Base-by-base conservation (phyloP, 192 early-diverging fungal species). In the Mortierella antarctica region DNA sequence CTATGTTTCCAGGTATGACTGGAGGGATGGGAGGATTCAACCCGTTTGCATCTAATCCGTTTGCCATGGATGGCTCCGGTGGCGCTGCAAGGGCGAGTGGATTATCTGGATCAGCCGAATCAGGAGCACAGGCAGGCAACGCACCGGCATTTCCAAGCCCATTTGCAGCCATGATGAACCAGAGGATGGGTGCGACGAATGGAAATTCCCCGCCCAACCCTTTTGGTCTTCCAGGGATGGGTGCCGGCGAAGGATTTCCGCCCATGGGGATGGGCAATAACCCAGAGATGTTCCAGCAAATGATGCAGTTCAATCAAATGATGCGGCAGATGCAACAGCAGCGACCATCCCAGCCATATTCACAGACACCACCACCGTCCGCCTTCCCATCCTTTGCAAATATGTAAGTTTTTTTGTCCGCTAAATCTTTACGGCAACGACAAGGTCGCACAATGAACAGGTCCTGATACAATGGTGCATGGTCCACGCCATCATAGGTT, bases 241-340 rank as follows among this genome's bases (percentile, higher is more conserved):
- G 62, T 20, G 55, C 51, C 4, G 62, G 52, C n/a, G 9, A 7
- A 40, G 57, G 48, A 12, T 65, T 73, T 17, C 40, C 65, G 10
- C 66, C 74, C 4, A 51, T 69, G 74, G 74, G 52, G 11, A 3
- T 31, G 31, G 18, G 76, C 58, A 80, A 80, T 44, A 80, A 67
- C 23, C 76, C 76, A n/a, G 76, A 80, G 58, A 72, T 67, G 76
- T 80, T 80, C 61, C 76, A 80, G 47, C 76, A 80, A 50, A 80
- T 80, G 76, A 71, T 80, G 76, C 76, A 80, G 60, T 72, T 80
- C 42, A 71, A 68, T 46, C 76, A 80, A 54, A 80, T 80, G 76
- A 72, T 80, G 76, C 56, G 76, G 40, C 76, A 71, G 45, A 80
- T 80, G 76, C 70, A 80, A 41, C 76, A 77, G 20, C 72, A 74